Evolutionary conservation across 345 rosid genomes (phyloP).

Genomic region (Eucalyptus pauciflora): DNA sequence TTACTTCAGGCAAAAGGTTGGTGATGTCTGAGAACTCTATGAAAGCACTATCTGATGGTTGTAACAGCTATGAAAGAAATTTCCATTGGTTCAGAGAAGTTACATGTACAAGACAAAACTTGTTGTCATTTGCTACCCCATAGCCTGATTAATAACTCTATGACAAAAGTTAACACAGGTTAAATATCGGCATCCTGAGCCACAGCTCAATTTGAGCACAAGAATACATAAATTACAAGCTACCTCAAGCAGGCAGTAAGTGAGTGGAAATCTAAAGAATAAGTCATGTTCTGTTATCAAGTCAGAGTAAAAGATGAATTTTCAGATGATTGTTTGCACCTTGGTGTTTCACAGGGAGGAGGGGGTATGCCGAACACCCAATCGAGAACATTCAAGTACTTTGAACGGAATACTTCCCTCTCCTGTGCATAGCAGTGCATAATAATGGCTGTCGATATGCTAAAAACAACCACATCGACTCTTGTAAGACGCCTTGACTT

Average conservation of each 20-base stretch:
- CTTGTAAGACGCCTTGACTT: slow-evolving; percentile 43
- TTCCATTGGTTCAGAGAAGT: neutral
- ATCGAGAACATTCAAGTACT: slow-evolving; percentile 84
- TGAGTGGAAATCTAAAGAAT: neutral
- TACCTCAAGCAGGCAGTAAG: neutral
- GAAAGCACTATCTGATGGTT: neutral
- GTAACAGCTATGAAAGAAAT: neutral
- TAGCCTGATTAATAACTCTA: neutral
- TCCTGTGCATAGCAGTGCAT: slow-evolving; percentile 95
- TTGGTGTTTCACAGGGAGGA: slow-evolving; percentile 44
- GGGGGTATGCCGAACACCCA: slow-evolving; percentile 95
- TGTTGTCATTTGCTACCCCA: neutral
- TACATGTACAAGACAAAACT: neutral
- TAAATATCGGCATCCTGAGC: neutral
- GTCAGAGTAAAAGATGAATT: neutral
- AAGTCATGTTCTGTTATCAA: neutral
- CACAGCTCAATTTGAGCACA: neutral
- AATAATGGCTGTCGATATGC: slow-evolving; percentile 77
- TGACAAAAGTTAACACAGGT: neutral
- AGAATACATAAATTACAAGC: neutral
- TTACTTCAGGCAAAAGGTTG: neutral
- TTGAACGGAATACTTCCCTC: slow-evolving; percentile 89
- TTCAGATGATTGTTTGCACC: slow-evolving; percentile 8
- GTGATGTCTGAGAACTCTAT: neutral
- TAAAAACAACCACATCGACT: slow-evolving; percentile 77